Conservation (phyloP, 306 rosid genomes). For the Luffa acutangula region DNA sequence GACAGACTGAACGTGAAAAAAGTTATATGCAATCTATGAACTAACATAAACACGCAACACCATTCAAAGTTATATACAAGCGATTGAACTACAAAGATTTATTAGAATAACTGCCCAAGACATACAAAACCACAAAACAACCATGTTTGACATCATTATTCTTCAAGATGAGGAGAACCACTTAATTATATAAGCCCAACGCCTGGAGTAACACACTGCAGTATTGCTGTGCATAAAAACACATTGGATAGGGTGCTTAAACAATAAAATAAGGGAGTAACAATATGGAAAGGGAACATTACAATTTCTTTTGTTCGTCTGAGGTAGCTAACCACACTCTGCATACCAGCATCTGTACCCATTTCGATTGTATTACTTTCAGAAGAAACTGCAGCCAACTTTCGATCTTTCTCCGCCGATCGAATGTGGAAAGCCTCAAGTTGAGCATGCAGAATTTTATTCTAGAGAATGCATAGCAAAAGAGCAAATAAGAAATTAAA, state of each 20-base stretch:
- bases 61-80: not conserved
- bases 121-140: not conserved
- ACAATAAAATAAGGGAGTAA: slow-evolving; percentile 5
- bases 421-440: slow-evolving; percentile 91
- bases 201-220: not conserved
- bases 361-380: slow-evolving; percentile 30
- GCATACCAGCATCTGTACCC: slow-evolving; percentile 50
- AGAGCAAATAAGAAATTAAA: slow-evolving; percentile 6
- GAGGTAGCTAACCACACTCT: slow-evolving; percentile 70
- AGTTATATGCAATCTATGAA: not conserved
- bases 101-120: not conserved
- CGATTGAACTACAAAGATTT: not conserved
- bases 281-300: slow-evolving; percentile 16
- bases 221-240: not conserved
- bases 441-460: slow-evolving; percentile 72
- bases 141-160: not conserved
- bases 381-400: slow-evolving; percentile 51
- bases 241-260: not conserved
- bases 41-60: not conserved
- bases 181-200: not conserved
- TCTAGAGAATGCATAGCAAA: slow-evolving; percentile 32
- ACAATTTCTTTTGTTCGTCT: slow-evolving; percentile 90
- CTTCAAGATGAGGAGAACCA: not conserved
- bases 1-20: not conserved
- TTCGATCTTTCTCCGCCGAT: slow-evolving; percentile 76